Conservation (phyloP, 2,329 filamentous ascomycete species). For the Ophiostoma himal-ulmi region DNA sequence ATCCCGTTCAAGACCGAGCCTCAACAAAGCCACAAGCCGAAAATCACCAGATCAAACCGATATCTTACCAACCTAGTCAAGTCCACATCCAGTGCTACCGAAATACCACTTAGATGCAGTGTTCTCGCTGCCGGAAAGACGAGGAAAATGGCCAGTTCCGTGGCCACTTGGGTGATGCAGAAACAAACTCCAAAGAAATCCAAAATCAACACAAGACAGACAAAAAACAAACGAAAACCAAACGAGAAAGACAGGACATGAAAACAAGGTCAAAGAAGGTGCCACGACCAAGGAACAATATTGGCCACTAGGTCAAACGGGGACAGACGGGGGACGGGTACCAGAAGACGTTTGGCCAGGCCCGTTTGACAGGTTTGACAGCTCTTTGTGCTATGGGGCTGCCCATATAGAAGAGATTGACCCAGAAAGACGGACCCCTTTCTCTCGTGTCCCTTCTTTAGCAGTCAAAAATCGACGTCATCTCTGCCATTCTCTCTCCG, state of each 20-base stretch:
- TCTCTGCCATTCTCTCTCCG: neutral
- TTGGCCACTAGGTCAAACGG: neutral
- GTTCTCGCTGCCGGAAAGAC: neutral
- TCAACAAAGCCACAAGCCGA: neutral
- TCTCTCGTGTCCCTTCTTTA: neutral
- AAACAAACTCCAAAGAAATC: neutral
- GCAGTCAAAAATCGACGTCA: neutral
- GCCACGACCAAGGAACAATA: neutral
- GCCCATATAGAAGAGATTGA: neutral
- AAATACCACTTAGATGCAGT: neutral
- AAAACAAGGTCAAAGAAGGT: neutral
- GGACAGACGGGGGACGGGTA: neutral
- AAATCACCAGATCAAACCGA: neutral
- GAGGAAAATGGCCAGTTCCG: neutral
- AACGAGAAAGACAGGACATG: neutral
- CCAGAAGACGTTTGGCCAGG: neutral
- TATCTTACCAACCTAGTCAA: neutral
- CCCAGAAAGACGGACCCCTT: neutral
- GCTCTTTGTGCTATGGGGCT: neutral
- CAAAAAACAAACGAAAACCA: neutral
- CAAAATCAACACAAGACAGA: neutral
- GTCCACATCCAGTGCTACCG: neutral
- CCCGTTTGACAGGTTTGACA: neutral
- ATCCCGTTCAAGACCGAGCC: conserved; percentile 5
- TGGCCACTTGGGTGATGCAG: neutral